Percentiles rank a stretch among this genome's conserved stretches.
Evolutionary conservation across 31 red algal genomes (phyloP).

Genomic region (Odonthalia washingtoniensis): DNA sequence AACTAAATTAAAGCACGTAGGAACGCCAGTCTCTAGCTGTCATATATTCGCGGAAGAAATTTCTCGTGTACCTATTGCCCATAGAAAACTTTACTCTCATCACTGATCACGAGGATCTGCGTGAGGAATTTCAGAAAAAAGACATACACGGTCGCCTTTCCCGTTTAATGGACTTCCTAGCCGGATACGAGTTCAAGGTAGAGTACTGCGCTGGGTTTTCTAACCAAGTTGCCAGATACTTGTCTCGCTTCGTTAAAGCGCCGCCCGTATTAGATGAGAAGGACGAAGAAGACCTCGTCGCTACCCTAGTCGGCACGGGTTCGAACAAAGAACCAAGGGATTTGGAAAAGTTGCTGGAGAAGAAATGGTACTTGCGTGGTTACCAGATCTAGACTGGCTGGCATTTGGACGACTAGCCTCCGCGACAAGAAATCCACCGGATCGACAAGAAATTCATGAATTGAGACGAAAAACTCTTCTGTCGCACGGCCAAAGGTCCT

Average conservation of each 20-base stretch:
- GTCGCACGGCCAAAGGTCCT: neutral
- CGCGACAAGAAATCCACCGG: neutral
- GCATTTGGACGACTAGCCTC: neutral
- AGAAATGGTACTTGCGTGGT: neutral
- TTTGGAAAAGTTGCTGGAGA: neutral
- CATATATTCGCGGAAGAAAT: slow-evolving; percentile 20
- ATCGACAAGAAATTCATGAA: neutral
- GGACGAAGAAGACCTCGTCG: slow-evolving; percentile 11
- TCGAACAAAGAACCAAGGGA: no score
- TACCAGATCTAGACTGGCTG: neutral
- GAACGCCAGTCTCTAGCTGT: slow-evolving; percentile 33
- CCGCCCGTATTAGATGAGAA: neutral
- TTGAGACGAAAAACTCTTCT: neutral
- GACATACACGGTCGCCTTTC: slow-evolving; percentile 4
- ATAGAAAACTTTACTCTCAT: neutral
- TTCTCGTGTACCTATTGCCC: slow-evolving; percentile 26
- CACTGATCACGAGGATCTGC: slow-evolving; percentile 1
- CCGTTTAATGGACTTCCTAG: slow-evolving; percentile 9
- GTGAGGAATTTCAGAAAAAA: slow-evolving; percentile 9
- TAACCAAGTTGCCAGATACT: neutral
- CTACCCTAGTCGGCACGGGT: no score
- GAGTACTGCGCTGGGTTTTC: neutral
- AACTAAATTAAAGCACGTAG: neutral
- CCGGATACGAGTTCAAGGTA: slow-evolving; percentile 35
- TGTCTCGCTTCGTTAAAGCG: neutral